Evolutionary conservation across 805 yeast species (phyloP).

Genomic region (Starmera quercuum): DNA sequence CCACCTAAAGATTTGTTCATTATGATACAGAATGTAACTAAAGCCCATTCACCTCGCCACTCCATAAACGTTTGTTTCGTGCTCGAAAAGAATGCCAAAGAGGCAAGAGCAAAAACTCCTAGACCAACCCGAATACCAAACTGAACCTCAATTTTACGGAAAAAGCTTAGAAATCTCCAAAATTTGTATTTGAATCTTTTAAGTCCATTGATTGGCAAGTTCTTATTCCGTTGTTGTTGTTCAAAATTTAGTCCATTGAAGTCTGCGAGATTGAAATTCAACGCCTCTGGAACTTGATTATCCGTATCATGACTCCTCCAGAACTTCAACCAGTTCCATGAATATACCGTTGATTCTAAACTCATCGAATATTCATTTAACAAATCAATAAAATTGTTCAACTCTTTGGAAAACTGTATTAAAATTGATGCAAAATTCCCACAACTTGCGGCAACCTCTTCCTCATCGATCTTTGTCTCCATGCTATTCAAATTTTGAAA

Average conservation of each 20-base stretch:
- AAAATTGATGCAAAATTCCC: slow-evolving; percentile 69
- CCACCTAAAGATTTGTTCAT: slow-evolving; percentile 85
- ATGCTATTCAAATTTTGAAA: slow-evolving; percentile 8
- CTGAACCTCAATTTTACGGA: slow-evolving; percentile 61
- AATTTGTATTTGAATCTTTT: slow-evolving; percentile 23
- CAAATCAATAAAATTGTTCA: slow-evolving; percentile 37
- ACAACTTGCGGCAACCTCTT: slow-evolving; percentile 78
- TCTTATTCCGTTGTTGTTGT: slow-evolving; percentile 7
- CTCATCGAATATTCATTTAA: slow-evolving; percentile 30
- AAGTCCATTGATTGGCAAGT: slow-evolving; percentile 18
- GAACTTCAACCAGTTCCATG: slow-evolving; percentile 47
- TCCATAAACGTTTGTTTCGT: slow-evolving; percentile 46
- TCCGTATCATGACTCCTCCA: slow-evolving; percentile 28
- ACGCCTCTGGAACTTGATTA: not conserved
- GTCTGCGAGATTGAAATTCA: slow-evolving; percentile 6
- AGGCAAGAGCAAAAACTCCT: slow-evolving; percentile 61
- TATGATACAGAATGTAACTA: slow-evolving; percentile 74
- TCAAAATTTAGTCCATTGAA: slow-evolving; percentile 6
- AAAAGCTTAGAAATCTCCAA: slow-evolving; percentile 44
- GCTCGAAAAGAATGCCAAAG: slow-evolving; percentile 56
- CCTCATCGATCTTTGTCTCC: slow-evolving; percentile 51
- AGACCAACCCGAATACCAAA: slow-evolving; percentile 75
- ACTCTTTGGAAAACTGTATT: slow-evolving; percentile 53
- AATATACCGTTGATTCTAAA: slow-evolving; percentile 12
- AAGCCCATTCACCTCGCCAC: slow-evolving; percentile 82